These are phyloP conservation scores for Fusarium albidum DNA, from an alignment of 2,329 filamentous ascomycete genomes.

Conservation along the genomic window DNA sequence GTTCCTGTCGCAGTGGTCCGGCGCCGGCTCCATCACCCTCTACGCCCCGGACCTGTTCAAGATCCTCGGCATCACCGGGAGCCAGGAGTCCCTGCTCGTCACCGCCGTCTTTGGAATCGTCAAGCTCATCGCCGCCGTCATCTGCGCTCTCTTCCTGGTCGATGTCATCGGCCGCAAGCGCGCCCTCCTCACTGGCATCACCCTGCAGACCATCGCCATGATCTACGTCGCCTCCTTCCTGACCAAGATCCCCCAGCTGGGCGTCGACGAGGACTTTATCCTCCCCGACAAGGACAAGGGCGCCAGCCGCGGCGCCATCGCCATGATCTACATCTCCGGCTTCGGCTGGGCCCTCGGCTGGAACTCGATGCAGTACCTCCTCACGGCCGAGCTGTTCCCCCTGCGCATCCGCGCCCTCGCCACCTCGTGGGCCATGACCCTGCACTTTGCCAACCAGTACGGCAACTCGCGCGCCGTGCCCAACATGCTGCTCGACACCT, in stretches of 20 bases:
- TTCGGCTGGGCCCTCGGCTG: slow-evolving; percentile 76
- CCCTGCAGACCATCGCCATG: slow-evolving; percentile 67
- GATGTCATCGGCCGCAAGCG: slow-evolving; percentile 81
- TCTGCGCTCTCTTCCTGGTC: slow-evolving; percentile 80
- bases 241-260: slow-evolving; percentile 67
- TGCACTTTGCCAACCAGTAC: slow-evolving; percentile 83
- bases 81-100: slow-evolving; percentile 73
- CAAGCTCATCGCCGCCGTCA: slow-evolving; percentile 72
- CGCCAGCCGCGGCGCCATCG: slow-evolving; percentile 72
- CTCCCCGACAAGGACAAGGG: slow-evolving; percentile 58
- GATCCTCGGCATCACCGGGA: slow-evolving; percentile 74
- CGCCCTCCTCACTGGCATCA: slow-evolving; percentile 67
- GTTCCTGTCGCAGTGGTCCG: slow-evolving; percentile 77
- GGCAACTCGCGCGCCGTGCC: slow-evolving; percentile 79
- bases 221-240: slow-evolving; percentile 69
- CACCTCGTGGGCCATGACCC: slow-evolving; percentile 77
- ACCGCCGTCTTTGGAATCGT: slow-evolving; percentile 80
- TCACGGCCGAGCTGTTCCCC: slow-evolving; percentile 81
- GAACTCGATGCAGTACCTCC: slow-evolving; percentile 81
- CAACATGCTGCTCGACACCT: slow-evolving; percentile 69
- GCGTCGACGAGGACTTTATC: slow-evolving; percentile 56
- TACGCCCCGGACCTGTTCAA: slow-evolving; percentile 79
- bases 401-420: slow-evolving; percentile 76
- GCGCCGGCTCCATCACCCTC: slow-evolving; percentile 77
- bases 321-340: slow-evolving; percentile 76